Evolutionary conservation across 83 land plant genomes (phyloP).

Genomic region (Diphasiastrum complanatum): DNA sequence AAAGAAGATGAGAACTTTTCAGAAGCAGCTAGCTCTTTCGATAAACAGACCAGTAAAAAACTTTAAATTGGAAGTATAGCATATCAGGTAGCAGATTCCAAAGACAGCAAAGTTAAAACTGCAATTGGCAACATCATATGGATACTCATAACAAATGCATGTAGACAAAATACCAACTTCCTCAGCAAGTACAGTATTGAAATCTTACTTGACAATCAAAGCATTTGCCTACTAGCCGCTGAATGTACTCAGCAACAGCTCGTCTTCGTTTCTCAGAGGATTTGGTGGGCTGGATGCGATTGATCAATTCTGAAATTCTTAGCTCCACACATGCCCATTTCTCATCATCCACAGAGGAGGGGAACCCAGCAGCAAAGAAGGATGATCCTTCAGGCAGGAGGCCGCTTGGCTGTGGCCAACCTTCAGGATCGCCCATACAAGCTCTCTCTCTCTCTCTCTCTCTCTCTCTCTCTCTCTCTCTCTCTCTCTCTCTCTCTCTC

Average conservation of each 20-base stretch:
- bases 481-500: slow-evolving; percentile 7
- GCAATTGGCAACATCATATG: too few species aligned
- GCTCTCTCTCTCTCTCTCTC: slow-evolving; percentile 4
- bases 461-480: slow-evolving; percentile 9
- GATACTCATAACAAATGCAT: too few species aligned
- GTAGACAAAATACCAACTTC: too few species aligned
- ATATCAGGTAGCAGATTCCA: too few species aligned
- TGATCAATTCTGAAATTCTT: slow-evolving; percentile 17
- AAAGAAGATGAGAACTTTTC: too few species aligned
- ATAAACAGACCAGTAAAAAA: too few species aligned
- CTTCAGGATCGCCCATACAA: slow-evolving; percentile 74
- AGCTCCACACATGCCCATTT: slow-evolving; percentile 26
- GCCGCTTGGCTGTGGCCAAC: slow-evolving; percentile 42
- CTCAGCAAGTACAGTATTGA: too few species aligned
- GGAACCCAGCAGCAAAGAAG: slow-evolving; percentile 16
- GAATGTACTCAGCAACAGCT: slow-evolving; percentile 30
- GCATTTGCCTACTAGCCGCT: slow-evolving; percentile 22
- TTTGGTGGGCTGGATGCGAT: slow-evolving; percentile 28
- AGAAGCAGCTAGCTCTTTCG: too few species aligned
- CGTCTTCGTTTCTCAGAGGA: slow-evolving; percentile 25
- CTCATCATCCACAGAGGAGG: slow-evolving; percentile 20
- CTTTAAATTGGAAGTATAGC: too few species aligned
- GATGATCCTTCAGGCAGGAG: slow-evolving; percentile 24
- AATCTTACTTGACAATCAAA: slow-evolving; percentile 28
- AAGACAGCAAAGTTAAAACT: too few species aligned